phyloP scores from a whole-genome alignment of 371 early-diverging fungal genomes.

The Rhizopus arrhizus region DNA sequence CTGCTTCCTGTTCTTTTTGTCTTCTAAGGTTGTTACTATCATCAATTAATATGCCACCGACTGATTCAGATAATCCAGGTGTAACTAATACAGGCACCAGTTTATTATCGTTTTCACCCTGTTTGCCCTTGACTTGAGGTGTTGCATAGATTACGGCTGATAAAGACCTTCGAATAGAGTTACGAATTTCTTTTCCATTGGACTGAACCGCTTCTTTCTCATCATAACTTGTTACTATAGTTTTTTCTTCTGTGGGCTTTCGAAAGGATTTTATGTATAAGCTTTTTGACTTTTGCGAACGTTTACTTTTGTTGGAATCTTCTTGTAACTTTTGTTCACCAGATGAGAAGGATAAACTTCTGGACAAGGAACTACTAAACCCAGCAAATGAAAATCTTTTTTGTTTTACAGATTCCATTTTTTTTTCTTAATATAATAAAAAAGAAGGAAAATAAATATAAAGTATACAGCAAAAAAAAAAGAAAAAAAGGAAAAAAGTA shows the following conservation, averaged over 20 bases:
- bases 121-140: constrained; percentile 24
- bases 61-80: constrained; percentile 35
- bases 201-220: constrained; percentile 32
- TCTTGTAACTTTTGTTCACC: constrained; percentile 2
- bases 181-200: constrained; percentile 38
- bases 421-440: not conserved
- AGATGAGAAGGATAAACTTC: constrained; percentile 22
- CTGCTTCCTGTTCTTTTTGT: constrained; percentile 5
- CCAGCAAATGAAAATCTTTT: constrained; percentile 49
- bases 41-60: constrained; percentile 36
- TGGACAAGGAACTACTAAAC: constrained; percentile 25
- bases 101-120: constrained; percentile 12
- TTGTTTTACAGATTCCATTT: constrained; percentile 24
- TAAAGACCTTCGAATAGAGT: constrained; percentile 38
- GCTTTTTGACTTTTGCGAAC: constrained; percentile 43
- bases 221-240: constrained; percentile 21
- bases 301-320: constrained; percentile 10
- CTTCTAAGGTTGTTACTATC: constrained; percentile 10
- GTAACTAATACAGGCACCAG: constrained; percentile 47
- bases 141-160: constrained; percentile 45
- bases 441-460: constrained; percentile 4
- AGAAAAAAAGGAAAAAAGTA: not conserved
- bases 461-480: not conserved
- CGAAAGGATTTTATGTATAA: constrained; percentile 41
- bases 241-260: constrained; percentile 14